Percentiles rank a stretch among this genome's conserved stretches.
These are phyloP conservation scores for Ustilago sp. DNA, from an alignment of 1,284 basidiomycete genomes.

Conservation along the genomic window DNA sequence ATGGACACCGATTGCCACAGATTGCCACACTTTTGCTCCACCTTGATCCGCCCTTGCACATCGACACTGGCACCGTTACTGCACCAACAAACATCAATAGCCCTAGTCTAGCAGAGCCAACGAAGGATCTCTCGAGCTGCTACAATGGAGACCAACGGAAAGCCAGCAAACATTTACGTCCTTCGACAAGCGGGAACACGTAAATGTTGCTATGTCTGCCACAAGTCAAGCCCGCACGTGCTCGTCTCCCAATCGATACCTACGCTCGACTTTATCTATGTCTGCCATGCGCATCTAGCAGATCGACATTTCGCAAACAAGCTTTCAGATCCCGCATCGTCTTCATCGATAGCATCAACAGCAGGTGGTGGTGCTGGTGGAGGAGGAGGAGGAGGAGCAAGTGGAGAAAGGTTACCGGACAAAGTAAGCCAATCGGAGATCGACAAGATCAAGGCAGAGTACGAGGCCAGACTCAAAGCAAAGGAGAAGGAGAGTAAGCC, in stretches of 20 bases:
- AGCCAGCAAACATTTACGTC: conserved; percentile 56
- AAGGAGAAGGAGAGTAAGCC: conserved; percentile 38
- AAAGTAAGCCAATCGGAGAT: conserved; percentile 57
- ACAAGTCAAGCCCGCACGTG: conserved; percentile 51
- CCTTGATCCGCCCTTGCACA: neutral
- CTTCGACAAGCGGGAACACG: conserved; percentile 58
- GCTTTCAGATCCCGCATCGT: conserved; percentile 28
- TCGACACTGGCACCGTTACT: neutral
- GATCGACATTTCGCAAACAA: conserved; percentile 59
- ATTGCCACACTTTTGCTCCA: neutral
- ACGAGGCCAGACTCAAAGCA: conserved; percentile 40
- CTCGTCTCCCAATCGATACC: conserved; percentile 56
- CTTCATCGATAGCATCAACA: neutral
- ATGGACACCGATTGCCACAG: neutral
- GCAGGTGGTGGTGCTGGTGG: neutral
- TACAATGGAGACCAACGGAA: conserved; percentile 3
- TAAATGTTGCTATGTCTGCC: conserved; percentile 57
- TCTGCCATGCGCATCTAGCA: conserved; percentile 55
- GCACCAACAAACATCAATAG: neutral
- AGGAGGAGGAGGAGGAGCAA: neutral
- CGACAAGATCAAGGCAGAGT: conserved; percentile 56
- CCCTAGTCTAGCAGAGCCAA: neutral
- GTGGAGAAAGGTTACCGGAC: conserved; percentile 30
- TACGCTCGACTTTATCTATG: conserved; percentile 58
- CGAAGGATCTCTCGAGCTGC: conserved; percentile 1